Evolutionary conservation across 192 early-diverging fungal species (phyloP).

Genomic region (Coemansia sp.): DNA sequence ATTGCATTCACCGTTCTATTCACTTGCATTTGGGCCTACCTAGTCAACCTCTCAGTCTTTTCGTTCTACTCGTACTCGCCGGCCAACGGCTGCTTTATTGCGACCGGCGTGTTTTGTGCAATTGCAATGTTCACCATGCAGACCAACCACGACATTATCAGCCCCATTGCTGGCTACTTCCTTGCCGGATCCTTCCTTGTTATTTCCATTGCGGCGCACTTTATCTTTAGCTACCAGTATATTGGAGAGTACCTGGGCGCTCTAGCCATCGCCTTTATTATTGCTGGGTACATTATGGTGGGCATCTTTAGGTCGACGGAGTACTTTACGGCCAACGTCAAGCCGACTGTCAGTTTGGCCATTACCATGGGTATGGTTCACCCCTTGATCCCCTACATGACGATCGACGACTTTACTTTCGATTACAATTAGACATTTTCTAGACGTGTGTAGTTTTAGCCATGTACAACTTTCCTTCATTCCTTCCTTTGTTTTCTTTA

Average conservation of each 20-base stretch:
- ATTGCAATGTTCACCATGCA: conserved; percentile 5
- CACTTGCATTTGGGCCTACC: conserved; percentile 1
- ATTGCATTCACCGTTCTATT: neutral
- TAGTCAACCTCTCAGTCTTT: neutral
- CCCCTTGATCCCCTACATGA: neutral
- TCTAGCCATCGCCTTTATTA: neutral
- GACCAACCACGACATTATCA: neutral
- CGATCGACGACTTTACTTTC: neutral
- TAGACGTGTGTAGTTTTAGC: neutral
- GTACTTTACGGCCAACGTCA: neutral
- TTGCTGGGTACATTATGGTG: conserved; percentile 1
- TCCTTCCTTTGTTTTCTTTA: neutral
- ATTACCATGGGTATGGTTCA: conserved; percentile 1
- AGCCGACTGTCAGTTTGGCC: conserved; percentile 1
- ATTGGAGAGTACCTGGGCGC: conserved; percentile 5
- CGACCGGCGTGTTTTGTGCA: neutral
- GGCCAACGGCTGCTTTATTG: conserved; percentile 3
- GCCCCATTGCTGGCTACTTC: neutral
- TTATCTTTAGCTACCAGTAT: neutral
- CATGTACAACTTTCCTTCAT: neutral
- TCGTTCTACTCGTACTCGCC: conserved; percentile 8
- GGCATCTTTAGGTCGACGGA: neutral
- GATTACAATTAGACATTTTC: neutral
- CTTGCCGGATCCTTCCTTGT: neutral
- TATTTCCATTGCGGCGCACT: neutral